Base-by-base conservation (phyloP, 2,329 filamentous ascomycete genomes). In the Aspergillus sp. region DNA sequence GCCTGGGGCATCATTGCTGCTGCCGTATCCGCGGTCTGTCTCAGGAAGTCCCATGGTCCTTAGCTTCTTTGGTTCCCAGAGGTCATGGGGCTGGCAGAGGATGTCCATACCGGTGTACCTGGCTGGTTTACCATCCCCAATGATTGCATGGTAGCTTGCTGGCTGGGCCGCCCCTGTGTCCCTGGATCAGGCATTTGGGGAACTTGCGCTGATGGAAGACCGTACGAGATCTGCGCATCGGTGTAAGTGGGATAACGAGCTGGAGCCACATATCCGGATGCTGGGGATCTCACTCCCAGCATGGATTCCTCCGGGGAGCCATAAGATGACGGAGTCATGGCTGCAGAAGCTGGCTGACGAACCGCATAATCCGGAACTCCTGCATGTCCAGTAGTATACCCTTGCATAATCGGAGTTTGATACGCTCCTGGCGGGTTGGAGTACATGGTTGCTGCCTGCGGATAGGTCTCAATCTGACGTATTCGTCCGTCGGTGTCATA, bases 121-220 rank as follows among this genome's bases (percentile, higher is more conserved):
- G 63, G 61, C 50, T 60, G 62, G 19, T 19, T 19, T 19, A 19
- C 19, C 47, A 66, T 67, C 56, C 63, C 63, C 41, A 67, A 41
- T 41, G 63, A 60, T 51, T 65, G 63, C 59, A 67, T 64, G 7
- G 63, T 56, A 19, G 64, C 64, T 51, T 67, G 64, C 41, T 67
- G 64, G 50, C 57, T 62, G 29, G 60, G 50, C 42, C 64, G 62
- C 19, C 19, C 19, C 19, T 19, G 19, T 19, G 19, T 19, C 19
- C 19, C 19, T 19, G 19, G 1, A 52, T 67, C 64, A 41, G 62
- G 51, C 53, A 67, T 64, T 47, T 65, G 62, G 29, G 64, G 54
- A 44, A 67, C 57, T 38, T 62, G 60, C 40, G 58, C 51, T 19
- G 62, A 52, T 35, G 58, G 63, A 40, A 66, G 57, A 34, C 61